Evolutionary conservation across 2,329 filamentous ascomycete genomes (phyloP).

Genomic region (Cladobotryum protrusum): DNA sequence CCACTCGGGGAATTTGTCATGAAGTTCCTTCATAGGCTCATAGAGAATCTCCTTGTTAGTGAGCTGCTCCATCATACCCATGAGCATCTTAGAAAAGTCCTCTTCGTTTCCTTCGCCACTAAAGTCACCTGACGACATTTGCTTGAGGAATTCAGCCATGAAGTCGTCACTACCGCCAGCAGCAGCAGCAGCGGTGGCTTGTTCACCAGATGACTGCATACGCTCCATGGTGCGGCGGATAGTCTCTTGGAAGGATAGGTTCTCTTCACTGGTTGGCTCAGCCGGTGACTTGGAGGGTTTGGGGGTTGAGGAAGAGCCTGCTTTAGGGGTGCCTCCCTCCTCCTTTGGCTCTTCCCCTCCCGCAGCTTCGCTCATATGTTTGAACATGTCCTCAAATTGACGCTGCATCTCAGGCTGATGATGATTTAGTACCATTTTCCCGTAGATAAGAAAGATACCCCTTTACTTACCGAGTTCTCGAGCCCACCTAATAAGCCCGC

Average conservation of each 20-base stretch:
- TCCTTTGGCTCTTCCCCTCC: slow-evolving; percentile 17
- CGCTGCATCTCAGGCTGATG: slow-evolving; percentile 64
- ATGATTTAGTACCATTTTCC: neutral
- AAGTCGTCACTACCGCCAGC: slow-evolving; percentile 69
- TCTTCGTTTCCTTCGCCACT: slow-evolving; percentile 62
- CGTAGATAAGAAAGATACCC: neutral
- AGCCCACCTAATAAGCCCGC: slow-evolving; percentile 70
- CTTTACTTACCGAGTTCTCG: slow-evolving; percentile 47
- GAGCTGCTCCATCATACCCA: slow-evolving; percentile 98
- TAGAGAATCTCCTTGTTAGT: slow-evolving; percentile 98
- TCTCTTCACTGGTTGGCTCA: slow-evolving; percentile 37
- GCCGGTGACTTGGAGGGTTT: slow-evolving; percentile 12
- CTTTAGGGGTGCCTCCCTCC: neutral
- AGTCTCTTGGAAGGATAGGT: slow-evolving; percentile 80
- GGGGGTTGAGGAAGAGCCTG: neutral
- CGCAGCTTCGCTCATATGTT: slow-evolving; percentile 57
- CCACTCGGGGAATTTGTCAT: slow-evolving; percentile 90
- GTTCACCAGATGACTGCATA: slow-evolving; percentile 83
- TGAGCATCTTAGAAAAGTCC: slow-evolving; percentile 88
- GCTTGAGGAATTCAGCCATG: slow-evolving; percentile 85
- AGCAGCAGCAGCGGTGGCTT: slow-evolving; percentile 71
- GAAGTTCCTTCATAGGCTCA: slow-evolving; percentile 95
- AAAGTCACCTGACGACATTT: slow-evolving; percentile 58
- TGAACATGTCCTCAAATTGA: slow-evolving; percentile 73
- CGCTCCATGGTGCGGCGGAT: slow-evolving; percentile 93